Conservation (phyloP, 192 early-diverging fungal genomes). For the Chytriomyces confervae region DNA sequence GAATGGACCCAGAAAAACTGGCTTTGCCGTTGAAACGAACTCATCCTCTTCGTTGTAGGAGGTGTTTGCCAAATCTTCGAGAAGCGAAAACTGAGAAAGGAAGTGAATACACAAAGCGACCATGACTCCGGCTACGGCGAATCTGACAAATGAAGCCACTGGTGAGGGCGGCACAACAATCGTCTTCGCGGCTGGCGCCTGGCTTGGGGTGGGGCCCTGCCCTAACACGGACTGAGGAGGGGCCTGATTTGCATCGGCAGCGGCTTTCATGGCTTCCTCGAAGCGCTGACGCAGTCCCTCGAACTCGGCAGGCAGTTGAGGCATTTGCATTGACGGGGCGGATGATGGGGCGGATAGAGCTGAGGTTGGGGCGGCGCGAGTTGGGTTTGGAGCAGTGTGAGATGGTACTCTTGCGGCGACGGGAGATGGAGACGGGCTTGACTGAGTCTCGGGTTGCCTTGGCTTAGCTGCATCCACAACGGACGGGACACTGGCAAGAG, state of each 20-base stretch:
- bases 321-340: not conserved
- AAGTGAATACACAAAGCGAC: constrained; percentile 1
- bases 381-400: not conserved
- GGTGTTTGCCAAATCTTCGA: constrained; percentile 1
- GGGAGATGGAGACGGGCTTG: not conserved
- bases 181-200: not conserved
- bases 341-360: not conserved
- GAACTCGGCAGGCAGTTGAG: not conserved
- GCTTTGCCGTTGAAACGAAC: not conserved
- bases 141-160: not conserved
- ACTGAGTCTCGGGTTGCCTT: not conserved
- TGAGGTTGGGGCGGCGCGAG: not conserved
- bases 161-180: not conserved
- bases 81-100: constrained; percentile 9
- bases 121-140: constrained; percentile 3
- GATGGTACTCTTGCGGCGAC: not conserved
- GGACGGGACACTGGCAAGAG: not conserved
- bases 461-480: not conserved
- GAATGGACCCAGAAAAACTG: constrained; percentile 13
- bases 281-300: not conserved
- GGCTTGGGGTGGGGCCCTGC: too few relatives aligned
- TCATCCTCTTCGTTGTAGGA: not conserved
- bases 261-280: not conserved
- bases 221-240: not conserved
- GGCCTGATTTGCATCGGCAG: not conserved